Evolutionary conservation across 2,329 filamentous ascomycete species (phyloP), one percentile per base, ranked within the genome.

Genomic region (Aspergillus neoniger): DNA sequence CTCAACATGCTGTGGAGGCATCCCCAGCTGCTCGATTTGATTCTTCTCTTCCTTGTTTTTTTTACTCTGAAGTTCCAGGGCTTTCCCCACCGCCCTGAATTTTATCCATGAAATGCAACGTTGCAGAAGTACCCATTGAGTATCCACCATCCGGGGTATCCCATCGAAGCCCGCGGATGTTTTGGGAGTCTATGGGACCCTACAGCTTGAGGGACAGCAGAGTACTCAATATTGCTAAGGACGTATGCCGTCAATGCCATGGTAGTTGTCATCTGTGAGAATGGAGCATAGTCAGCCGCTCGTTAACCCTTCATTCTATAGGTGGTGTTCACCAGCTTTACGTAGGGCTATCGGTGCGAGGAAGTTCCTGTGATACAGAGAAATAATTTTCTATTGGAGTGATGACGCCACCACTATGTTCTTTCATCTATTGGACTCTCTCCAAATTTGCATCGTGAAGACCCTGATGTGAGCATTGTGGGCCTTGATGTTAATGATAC

Each of bases 401-500:
- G 49, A 56, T 68, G 63, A 67, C 63, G 62, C 63, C 59, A 68
- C 50, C 39, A 64, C 53, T 52, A 10, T 19, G 25, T 28, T 55
- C 14, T 32, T 49, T 44, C 47, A 55, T 41, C 19, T 9, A 50
- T 43, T 32, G 41, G 17, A 28, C 41, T 4, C 30, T 28, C 25
- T 8, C 48, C 38, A 14, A 49, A 8, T 57, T 47, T n/a, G 38
- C 39, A 7, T 25, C 55, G 17, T 60, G 59, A 28, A 44, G n/a
- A 21, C 5, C 19, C 28, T 57, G 17, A 50, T 28, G 59, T 64
- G 61, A 60, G 47, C 52, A 61, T 30, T 57, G 54, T 65, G 54
- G 64, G 59, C 49, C 57, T 39, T 38, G 58, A 30, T 57, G 55
- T 49, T 53, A 52, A 73, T 72, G 69, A 65, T 63, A 71, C 71